These are phyloP conservation scores for Turritis glabra DNA, from an alignment of 345 rosid genomes.

Conservation along the genomic window DNA sequence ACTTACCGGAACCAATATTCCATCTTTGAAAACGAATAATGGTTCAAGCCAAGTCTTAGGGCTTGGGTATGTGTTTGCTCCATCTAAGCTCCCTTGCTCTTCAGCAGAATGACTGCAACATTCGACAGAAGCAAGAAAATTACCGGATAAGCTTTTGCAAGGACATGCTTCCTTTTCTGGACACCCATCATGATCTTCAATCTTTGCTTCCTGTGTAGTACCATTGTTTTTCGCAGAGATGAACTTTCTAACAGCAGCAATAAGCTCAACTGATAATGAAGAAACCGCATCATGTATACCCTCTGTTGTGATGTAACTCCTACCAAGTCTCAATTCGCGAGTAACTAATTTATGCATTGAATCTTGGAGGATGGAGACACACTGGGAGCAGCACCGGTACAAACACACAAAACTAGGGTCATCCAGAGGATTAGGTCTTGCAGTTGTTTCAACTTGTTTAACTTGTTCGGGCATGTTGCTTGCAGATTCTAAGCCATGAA, in stretches of 20 bases:
- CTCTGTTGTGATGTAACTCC: slow-evolving; percentile 48
- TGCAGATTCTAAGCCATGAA: slow-evolving; percentile 33
- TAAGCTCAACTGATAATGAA: slow-evolving; percentile 65
- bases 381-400: slow-evolving; percentile 68
- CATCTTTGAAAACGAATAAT: slow-evolving; percentile 65
- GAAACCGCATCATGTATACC: slow-evolving; percentile 71
- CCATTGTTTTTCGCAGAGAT: slow-evolving; percentile 37
- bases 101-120: slow-evolving; percentile 62
- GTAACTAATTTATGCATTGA: slow-evolving; percentile 55
- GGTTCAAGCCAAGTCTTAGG: slow-evolving; percentile 42
- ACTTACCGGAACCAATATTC: slow-evolving; percentile 59
- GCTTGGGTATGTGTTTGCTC: slow-evolving; percentile 30
- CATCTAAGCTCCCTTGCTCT: slow-evolving; percentile 21
- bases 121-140: slow-evolving; percentile 40
- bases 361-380: slow-evolving; percentile 52
- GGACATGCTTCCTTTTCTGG: slow-evolving; percentile 38
- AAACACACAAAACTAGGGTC: slow-evolving; percentile 49
- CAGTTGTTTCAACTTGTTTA: slow-evolving; percentile 28
- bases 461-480: slow-evolving; percentile 23
- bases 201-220: slow-evolving; percentile 35
- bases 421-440: slow-evolving; percentile 29
- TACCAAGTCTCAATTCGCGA: slow-evolving; percentile 45
- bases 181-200: slow-evolving; percentile 32
- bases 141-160: slow-evolving; percentile 47
- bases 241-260: slow-evolving; percentile 57